phyloP scores from a whole-genome alignment of 2,329 filamentous ascomycete genomes.

The Fusarium armeniacum region DNA sequence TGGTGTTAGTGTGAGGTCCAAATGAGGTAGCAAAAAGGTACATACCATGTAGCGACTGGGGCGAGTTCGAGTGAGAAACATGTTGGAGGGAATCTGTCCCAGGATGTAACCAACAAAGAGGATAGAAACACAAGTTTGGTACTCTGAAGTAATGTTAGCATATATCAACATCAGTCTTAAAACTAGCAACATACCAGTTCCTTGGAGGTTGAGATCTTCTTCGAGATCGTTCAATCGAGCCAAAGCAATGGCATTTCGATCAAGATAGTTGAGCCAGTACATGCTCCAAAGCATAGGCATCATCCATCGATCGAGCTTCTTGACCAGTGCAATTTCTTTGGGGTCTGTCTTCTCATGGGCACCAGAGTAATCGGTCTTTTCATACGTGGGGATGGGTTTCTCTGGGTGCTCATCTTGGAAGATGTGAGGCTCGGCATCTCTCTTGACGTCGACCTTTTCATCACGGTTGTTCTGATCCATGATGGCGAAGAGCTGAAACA shows the following conservation, averaged over 20 bases:
- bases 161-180: accelerated
- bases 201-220: conserved; percentile 47
- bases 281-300: conserved; percentile 56
- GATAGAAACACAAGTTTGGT: conserved; percentile 52
- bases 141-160: conserved; percentile 40
- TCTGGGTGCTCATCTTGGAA: conserved; percentile 42
- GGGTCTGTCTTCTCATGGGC: conserved; percentile 49
- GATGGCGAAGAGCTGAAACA: background rate
- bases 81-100: conserved; percentile 59
- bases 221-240: conserved; percentile 55
- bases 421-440: conserved; percentile 37
- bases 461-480: conserved; percentile 30
- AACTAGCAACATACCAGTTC: conserved; percentile 9
- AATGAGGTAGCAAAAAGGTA: accelerated
- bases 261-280: conserved; percentile 63
- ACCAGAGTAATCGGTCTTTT: conserved; percentile 47
- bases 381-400: conserved; percentile 36
- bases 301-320: conserved; percentile 48
- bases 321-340: conserved; percentile 48
- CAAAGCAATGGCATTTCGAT: conserved; percentile 63
- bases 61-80: conserved; percentile 60
- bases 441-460: conserved; percentile 22
- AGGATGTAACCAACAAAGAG: conserved; percentile 62
- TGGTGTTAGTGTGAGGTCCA: background rate
- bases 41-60: conserved; percentile 59